These are phyloP conservation scores for Yarrowia yakushimensis DNA, from an alignment of 805 yeast genomes.

Conservation along the genomic window DNA sequence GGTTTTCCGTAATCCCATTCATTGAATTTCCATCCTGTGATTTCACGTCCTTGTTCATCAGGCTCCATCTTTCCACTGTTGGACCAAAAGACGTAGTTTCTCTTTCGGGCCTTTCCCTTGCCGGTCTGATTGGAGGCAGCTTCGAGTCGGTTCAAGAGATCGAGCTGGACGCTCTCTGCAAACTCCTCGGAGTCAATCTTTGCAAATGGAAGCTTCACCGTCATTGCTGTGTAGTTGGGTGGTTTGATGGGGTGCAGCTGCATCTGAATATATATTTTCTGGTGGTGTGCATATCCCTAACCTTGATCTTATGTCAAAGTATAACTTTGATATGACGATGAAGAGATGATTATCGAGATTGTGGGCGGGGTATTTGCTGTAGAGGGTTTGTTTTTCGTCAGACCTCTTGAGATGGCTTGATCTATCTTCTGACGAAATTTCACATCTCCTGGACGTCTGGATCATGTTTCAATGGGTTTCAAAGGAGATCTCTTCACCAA, in stretches of 20 bases:
- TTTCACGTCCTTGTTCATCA: conserved; percentile 16
- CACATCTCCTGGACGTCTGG: too few species aligned
- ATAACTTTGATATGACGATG: background rate
- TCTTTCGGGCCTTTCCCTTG: conserved; percentile 6
- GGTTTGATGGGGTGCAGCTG: too few species aligned
- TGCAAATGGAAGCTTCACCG: background rate
- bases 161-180: background rate
- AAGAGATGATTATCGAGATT: too few species aligned
- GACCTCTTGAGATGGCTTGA: too few species aligned
- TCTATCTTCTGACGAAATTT: too few species aligned
- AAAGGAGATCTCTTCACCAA: too few species aligned
- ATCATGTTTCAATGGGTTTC: too few species aligned
- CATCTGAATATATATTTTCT: background rate
- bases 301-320: background rate
- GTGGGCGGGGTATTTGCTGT: too few species aligned
- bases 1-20: conserved; percentile 80
- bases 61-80: background rate
- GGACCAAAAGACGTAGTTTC: background rate
- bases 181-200: conserved; percentile 12
- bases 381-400: too few species aligned
- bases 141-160: background rate
- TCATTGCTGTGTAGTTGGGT: background rate
- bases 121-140: background rate
- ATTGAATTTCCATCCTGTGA: conserved; percentile 70
- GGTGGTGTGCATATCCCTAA: conserved; percentile 6